Percentiles rank a stretch among this genome's conserved stretches.
These are phyloP conservation scores for Apiospora marii DNA, from an alignment of 2,329 filamentous ascomycete genomes.

Conservation along the genomic window DNA sequence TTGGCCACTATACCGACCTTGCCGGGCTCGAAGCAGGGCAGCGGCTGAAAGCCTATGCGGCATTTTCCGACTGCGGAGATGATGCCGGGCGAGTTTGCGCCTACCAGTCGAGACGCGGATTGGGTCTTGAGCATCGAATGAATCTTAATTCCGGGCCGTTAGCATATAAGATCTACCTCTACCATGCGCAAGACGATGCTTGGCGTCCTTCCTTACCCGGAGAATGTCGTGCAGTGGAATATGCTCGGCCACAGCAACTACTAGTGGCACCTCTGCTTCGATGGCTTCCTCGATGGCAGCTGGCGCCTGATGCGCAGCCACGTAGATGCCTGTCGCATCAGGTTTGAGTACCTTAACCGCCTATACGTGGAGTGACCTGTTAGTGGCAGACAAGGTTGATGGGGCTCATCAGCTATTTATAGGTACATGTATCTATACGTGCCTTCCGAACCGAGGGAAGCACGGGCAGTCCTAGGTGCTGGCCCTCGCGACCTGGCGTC, in stretches of 20 bases:
- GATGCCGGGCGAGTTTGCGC: slow-evolving; percentile 77
- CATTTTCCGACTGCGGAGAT: slow-evolving; percentile 75
- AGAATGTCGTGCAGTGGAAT: slow-evolving; percentile 78
- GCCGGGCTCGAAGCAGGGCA: slow-evolving; percentile 75
- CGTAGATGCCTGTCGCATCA: slow-evolving; percentile 81
- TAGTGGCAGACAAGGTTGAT: background rate
- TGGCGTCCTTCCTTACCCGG: slow-evolving; percentile 54
- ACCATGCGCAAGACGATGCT: background rate
- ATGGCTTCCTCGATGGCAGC: slow-evolving; percentile 82
- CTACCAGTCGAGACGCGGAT: slow-evolving; percentile 72
- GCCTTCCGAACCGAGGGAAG: slow-evolving; percentile 71
- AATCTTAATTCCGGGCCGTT: slow-evolving; percentile 54
- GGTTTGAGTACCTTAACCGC: slow-evolving; percentile 76
- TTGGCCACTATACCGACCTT: slow-evolving; percentile 76
- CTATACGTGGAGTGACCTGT: slow-evolving; percentile 40
- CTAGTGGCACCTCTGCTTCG: slow-evolving; percentile 77
- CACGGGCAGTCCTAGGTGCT: slow-evolving; percentile 77
- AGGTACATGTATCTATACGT: slow-evolving; percentile 27
- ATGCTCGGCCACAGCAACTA: slow-evolving; percentile 78
- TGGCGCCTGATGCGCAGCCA: slow-evolving; percentile 76
- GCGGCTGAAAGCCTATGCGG: slow-evolving; percentile 71
- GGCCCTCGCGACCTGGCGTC: slow-evolving; percentile 72
- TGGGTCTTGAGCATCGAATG: slow-evolving; percentile 74
- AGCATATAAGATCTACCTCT: background rate
- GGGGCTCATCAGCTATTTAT: background rate